These are phyloP conservation scores for Chytriomyces confervae DNA, from an alignment of 192 early-diverging fungal genomes.

Conservation along the genomic window DNA sequence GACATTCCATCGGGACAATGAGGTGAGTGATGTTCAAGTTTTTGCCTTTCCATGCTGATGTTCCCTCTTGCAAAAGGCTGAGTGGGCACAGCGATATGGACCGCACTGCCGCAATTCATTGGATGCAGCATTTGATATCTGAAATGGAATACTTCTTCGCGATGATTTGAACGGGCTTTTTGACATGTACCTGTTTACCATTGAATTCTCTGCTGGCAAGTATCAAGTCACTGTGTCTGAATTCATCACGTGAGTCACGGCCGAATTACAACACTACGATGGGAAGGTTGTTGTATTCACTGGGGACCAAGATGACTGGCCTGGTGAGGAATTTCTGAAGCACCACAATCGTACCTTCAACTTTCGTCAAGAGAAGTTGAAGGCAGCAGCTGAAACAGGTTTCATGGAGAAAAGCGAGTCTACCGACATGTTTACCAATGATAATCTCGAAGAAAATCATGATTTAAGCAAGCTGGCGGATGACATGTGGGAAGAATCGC, in stretches of 20 bases:
- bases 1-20: background rate
- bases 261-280: background rate
- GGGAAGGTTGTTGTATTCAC: background rate
- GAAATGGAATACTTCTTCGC: background rate
- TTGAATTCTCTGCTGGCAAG: background rate
- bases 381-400: too few species aligned
- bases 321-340: background rate
- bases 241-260: background rate
- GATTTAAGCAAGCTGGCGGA: background rate
- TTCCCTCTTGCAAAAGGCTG: background rate
- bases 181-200: background rate
- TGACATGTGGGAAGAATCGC: slow-evolving; percentile 1
- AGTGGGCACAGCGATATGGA: background rate
- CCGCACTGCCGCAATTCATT: background rate
- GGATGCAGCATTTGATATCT: background rate
- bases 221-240: background rate
- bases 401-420: background rate
- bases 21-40: background rate
- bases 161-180: background rate
- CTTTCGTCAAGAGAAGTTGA: background rate
- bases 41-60: background rate
- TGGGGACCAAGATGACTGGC: background rate
- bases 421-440: background rate
- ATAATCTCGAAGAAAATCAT: background rate
- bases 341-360: background rate